phyloP scores from a whole-genome alignment of 2,329 filamentous ascomycete genomes.

The Hortaea sp. region DNA sequence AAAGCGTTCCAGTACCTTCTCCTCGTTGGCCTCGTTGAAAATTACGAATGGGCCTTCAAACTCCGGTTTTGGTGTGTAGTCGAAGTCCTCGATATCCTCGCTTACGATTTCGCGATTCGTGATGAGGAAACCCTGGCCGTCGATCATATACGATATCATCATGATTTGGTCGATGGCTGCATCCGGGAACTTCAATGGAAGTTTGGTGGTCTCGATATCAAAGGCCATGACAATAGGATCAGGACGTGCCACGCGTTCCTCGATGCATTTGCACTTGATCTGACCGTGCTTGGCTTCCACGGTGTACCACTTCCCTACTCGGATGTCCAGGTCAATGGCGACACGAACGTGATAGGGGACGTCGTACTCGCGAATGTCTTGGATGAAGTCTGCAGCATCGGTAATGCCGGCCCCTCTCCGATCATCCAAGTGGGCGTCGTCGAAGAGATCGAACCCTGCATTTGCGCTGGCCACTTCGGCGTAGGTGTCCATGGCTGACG shows the following conservation, averaged over 20 bases:
- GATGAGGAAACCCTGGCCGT: constrained; percentile 93
- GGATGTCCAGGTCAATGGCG: constrained; percentile 89
- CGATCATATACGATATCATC: constrained; percentile 99
- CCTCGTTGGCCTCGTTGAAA: constrained; percentile 95
- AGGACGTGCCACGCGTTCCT: constrained; percentile 78
- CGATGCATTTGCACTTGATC: constrained; percentile 72
- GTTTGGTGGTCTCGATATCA: constrained; percentile 96
- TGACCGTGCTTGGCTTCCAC: constrained; percentile 89
- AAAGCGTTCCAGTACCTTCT: constrained; percentile 77
- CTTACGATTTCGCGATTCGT: constrained; percentile 97
- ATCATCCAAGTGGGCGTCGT: constrained; percentile 68
- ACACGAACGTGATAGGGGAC: constrained; percentile 99
- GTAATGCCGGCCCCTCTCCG: constrained; percentile 63
- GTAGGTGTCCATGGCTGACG: constrained; percentile 97
- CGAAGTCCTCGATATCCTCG: constrained; percentile 93
- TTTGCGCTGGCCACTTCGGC: constrained; percentile 85
- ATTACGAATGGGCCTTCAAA: constrained; percentile 94
- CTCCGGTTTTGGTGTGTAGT: constrained; percentile 95
- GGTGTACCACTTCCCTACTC: constrained; percentile 93
- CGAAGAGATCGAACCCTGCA: constrained; percentile 88
- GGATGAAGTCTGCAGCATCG: constrained; percentile 92
- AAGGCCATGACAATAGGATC: constrained; percentile 98
- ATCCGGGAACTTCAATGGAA: constrained; percentile 93
- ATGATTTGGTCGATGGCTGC: constrained; percentile 92
- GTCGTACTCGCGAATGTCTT: constrained; percentile 98